Base-by-base conservation (phyloP, 169 alveolate genomes). In the Babesia bovis region DNA sequence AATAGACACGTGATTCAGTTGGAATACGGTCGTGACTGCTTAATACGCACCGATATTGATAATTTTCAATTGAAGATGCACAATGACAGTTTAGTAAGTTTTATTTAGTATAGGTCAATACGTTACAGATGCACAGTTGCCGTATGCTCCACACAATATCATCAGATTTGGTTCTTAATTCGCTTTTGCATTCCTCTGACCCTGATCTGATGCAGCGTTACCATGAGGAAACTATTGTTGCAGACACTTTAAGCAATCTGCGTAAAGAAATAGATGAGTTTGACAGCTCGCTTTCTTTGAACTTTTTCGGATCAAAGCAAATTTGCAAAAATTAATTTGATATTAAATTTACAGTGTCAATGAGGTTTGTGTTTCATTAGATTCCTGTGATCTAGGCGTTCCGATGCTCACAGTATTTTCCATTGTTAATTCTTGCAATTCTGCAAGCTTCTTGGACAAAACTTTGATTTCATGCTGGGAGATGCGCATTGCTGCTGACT, bases 51-150 rank as follows among this genome's bases (percentile, higher is more conserved):
- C 19, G 83, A 70, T 21, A 56, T 81, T 28, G 88, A 81, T 73
- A 81, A 81, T 55, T 81, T 81, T n/a, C 88, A 81, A 63, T 28
- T 81, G 17, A 81, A 81, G 45, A 33, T 81, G 30, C 88, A 70
- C 57, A 65, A 61, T 59, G 88, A 81, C 49, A 25, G 68, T 25
- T 45, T 81, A 44, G 88, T 81, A 56, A 38, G 81, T 56, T 21
- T 21, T 23, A 19, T 10, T 7, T 1, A 5, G n/a, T 21, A n/a
- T 52, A 33, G 6, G 7, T 2, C 10, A 10, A 4, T n/a, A 10
- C 28, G 13, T 40, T 70, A 42, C 52, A 81, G 88, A 44, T 81
- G 2, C 88, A 81, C 30, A 60, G 81, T 23, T 56, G 74, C 53
- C 65, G 81, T 58, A 70, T 63, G 41, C 66, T 81, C 42, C 66